Evolutionary conservation across 306 rosid species (phyloP), one percentile per base, ranked within the genome.

Genomic region (Cicer yamashitae): DNA sequence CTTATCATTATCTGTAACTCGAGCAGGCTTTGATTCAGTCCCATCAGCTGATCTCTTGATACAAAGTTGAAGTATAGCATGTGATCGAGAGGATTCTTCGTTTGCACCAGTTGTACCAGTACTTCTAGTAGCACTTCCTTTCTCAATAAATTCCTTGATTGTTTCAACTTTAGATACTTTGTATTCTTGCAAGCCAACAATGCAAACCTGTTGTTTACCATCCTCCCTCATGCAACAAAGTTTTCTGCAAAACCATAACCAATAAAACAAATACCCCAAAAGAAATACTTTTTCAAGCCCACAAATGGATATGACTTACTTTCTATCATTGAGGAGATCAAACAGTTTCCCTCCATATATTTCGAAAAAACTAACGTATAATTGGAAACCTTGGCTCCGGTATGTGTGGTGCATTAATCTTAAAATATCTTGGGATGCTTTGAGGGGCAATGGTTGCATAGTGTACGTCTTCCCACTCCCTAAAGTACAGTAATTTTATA

Each of bases 161-260:
- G 84, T 81, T 85, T 86, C 97, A 73, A 88, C 97, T 71, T 86
- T 68, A 74, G 82, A 83, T 65, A 89, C 96, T 67, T 78, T 76
- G 82, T 83, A 89, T 79, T 89, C 97, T 88, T 91, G 94, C 89
- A 91, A 88, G 74, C 94, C 97, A 37, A 91, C 94, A 45, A 89
- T 88, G 85, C 97, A 91, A 68, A 91, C 97, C 82, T 89, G 97
- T 60, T 91, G 97, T 84, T 85, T 91, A 65, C 97, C 97, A 83
- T 89, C 93, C 89, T 91, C 97, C 86, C 97, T 88, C 88, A 89
- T 89, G 88, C n/a, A n/a, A n/a, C 79, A 89, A 74, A 91, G 94
- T 69, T 91, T 91, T 77, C 94, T 91, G 88, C 70, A 80, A 82
- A 87, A 68, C 15, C 70, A 71, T 48, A 76, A 64, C 6, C 74